Evolutionary conservation across 805 yeast genomes (phyloP).

Genomic region (Ogataea henricii): DNA sequence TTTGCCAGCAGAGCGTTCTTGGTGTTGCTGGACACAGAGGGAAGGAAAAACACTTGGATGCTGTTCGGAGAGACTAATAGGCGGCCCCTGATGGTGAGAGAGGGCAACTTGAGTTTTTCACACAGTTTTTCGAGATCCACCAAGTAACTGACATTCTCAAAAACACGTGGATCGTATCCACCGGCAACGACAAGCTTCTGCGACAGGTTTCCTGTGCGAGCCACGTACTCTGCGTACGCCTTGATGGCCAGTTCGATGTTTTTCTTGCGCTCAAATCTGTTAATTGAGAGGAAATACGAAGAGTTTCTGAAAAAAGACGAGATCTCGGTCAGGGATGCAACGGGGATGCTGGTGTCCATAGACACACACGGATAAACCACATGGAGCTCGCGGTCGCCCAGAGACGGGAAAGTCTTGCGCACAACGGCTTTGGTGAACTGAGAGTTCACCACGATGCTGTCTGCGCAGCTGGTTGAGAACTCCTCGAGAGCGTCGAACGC

Average conservation of each 20-base stretch:
- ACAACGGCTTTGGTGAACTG: constrained; percentile 76
- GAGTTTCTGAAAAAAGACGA: constrained; percentile 37
- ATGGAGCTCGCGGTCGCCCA: constrained; percentile 44
- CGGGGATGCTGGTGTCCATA: constrained; percentile 14
- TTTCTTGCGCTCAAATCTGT: constrained; percentile 87
- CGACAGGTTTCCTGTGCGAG: constrained; percentile 32
- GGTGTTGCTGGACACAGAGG: constrained; percentile 69
- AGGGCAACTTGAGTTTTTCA: constrained; percentile 44
- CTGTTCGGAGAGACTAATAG: constrained; percentile 18
- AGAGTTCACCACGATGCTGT: constrained; percentile 84
- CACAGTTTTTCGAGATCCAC: constrained; percentile 57
- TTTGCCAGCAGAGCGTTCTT: constrained; percentile 62
- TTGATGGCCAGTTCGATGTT: constrained; percentile 76
- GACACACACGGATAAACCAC: constrained; percentile 84
- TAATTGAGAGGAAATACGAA: constrained; percentile 67
- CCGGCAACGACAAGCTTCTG: constrained; percentile 77
- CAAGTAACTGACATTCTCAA: constrained; percentile 75
- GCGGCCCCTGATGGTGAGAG: constrained; percentile 40
- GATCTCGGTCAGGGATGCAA: constrained; percentile 36
- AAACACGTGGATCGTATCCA: constrained; percentile 79
- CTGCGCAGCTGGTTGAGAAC: constrained; percentile 73
- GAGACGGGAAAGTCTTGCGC: constrained; percentile 56
- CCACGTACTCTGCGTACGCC: constrained; percentile 54
- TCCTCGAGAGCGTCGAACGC: constrained; percentile 89
- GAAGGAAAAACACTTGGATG: constrained; percentile 55